phyloP scores from a whole-genome alignment of 176 grass and related monocot species.

The Oryza coarctata region DNA sequence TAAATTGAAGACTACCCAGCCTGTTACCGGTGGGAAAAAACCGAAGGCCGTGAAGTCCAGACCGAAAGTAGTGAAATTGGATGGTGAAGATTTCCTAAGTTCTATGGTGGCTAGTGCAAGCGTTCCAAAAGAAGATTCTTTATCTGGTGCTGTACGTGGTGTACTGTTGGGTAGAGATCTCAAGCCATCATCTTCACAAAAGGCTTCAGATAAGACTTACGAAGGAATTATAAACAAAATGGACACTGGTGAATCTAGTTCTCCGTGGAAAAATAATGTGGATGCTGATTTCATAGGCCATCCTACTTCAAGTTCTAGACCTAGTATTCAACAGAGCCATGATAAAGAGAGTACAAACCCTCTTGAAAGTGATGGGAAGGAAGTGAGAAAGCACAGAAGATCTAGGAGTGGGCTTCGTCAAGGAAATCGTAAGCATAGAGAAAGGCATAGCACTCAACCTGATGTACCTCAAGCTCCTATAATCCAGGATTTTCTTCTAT shows the following conservation, averaged over 20 bases:
- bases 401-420: slow-evolving; percentile 49
- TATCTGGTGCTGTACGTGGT: slow-evolving; percentile 56
- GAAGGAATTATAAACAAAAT: slow-evolving; percentile 39
- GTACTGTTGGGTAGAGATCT: slow-evolving; percentile 57
- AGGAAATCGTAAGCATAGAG: slow-evolving; percentile 64
- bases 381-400: slow-evolving; percentile 47
- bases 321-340: slow-evolving; percentile 40
- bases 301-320: slow-evolving; percentile 45
- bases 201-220: slow-evolving; percentile 18
- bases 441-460: slow-evolving; percentile 39
- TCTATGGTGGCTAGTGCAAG: slow-evolving; percentile 34
- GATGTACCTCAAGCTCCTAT: slow-evolving; percentile 55
- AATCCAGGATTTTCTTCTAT: slow-evolving; percentile 96
- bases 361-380: slow-evolving; percentile 49
- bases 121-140: slow-evolving; percentile 39
- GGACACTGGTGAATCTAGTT: slow-evolving; percentile 41
- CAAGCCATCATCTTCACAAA: slow-evolving; percentile 37
- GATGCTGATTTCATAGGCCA: slow-evolving; percentile 28
- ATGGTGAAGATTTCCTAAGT: slow-evolving; percentile 66
- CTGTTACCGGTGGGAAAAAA: slow-evolving; percentile 44
- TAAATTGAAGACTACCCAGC: slow-evolving; percentile 29
- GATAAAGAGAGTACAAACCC: slow-evolving; percentile 49
- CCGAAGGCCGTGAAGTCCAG: slow-evolving; percentile 56
- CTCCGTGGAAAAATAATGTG: slow-evolving; percentile 24
- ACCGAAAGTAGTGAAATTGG: slow-evolving; percentile 85